Evolutionary conservation across 164 flowering plant genomes (phyloP).

Genomic region (Chimonanthus praecox): DNA sequence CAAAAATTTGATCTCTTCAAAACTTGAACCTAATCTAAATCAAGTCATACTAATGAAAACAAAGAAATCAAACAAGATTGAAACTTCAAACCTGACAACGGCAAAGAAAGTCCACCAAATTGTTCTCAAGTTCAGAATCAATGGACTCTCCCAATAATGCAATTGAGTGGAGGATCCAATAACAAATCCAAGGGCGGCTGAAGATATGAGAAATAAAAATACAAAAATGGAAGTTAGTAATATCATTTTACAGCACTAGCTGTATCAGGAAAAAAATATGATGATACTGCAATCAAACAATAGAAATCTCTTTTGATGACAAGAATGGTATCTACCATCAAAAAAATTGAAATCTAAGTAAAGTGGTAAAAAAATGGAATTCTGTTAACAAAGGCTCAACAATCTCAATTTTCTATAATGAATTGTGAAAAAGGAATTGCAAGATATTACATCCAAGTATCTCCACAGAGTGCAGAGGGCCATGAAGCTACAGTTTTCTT

Average conservation of each 20-base stretch:
- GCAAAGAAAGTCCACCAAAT: slow-evolving; percentile 62
- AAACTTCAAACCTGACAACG: slow-evolving; percentile 70
- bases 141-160: slow-evolving; percentile 71
- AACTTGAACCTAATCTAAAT: not conserved
- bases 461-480: no score
- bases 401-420: no score
- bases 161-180: slow-evolving; percentile 88
- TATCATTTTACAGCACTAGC: not conserved
- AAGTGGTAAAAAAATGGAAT: no score
- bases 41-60: not conserved
- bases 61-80: slow-evolving; percentile 3
- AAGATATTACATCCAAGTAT: no score
- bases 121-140: slow-evolving; percentile 50
- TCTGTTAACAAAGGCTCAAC: no score
- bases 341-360: no score
- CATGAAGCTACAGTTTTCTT: no score
- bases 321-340: no score
- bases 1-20: not conserved
- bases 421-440: no score
- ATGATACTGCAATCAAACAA: no score
- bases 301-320: no score
- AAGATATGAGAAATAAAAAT: slow-evolving; percentile 4
- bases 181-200: slow-evolving; percentile 98
- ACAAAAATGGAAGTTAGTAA: slow-evolving; percentile 2
- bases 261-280: not conserved